These are phyloP conservation scores for Paramyrothecium roridum DNA, from an alignment of 2,329 filamentous ascomycete genomes.

Conservation along the genomic window DNA sequence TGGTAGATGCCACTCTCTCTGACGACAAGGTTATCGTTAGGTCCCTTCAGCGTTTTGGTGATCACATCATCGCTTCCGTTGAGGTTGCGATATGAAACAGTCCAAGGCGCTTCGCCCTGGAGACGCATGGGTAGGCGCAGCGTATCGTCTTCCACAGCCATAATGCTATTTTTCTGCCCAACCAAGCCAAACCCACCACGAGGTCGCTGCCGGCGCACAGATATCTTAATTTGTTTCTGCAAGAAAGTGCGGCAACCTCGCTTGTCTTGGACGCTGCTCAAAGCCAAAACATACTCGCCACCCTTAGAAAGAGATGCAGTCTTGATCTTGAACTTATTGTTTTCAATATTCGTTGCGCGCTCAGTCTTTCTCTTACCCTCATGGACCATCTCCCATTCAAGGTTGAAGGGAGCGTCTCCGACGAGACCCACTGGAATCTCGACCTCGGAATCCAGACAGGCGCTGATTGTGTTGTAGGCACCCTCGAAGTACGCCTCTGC, in stretches of 20 bases:
- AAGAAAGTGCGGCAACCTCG: slow-evolving; percentile 83
- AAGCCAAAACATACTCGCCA: slow-evolving; percentile 83
- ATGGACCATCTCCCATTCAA: slow-evolving; percentile 92
- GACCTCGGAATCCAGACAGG: slow-evolving; percentile 81
- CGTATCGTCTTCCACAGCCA: slow-evolving; percentile 71
- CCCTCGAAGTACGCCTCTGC: slow-evolving; percentile 72
- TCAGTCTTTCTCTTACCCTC: slow-evolving; percentile 78
- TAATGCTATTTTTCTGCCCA: slow-evolving; percentile 72
- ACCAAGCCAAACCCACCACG: slow-evolving; percentile 82
- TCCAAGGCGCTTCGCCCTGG: slow-evolving; percentile 84
- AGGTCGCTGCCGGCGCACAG: slow-evolving; percentile 84
- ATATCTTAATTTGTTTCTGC: slow-evolving; percentile 80
- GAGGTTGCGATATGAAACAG: slow-evolving; percentile 69
- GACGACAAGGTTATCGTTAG: slow-evolving; percentile 69
- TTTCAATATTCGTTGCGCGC: slow-evolving; percentile 60
- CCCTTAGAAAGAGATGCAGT: slow-evolving; percentile 74
- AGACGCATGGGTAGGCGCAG: slow-evolving; percentile 79
- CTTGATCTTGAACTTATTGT: slow-evolving; percentile 64
- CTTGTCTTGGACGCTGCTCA: slow-evolving; percentile 83
- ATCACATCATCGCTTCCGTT: slow-evolving; percentile 46
- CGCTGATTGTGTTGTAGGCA: slow-evolving; percentile 52
- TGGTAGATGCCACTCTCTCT: slow-evolving; percentile 72
- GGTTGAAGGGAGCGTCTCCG: slow-evolving; percentile 81
- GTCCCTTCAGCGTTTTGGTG: slow-evolving; percentile 45
- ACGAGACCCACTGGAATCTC: slow-evolving; percentile 70